These are phyloP conservation scores for Eucalyptus fibrosa DNA, from an alignment of 345 rosid genomes.

Conservation along the genomic window DNA sequence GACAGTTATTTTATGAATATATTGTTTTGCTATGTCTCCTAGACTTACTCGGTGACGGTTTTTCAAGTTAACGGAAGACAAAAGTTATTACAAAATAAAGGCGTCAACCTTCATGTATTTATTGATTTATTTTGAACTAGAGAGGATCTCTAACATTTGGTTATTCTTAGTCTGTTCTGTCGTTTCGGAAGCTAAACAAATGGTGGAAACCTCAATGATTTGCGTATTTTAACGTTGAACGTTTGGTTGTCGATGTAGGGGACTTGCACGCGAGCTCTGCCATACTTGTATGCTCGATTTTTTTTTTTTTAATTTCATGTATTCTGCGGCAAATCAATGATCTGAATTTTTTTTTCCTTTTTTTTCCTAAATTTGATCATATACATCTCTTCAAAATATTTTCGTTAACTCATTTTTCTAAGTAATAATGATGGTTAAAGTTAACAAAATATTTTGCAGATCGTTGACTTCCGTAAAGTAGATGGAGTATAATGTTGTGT, in stretches of 20 bases:
- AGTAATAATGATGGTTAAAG: too few species aligned
- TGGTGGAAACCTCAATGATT: not conserved
- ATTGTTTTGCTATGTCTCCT: not conserved
- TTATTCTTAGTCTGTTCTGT: not conserved
- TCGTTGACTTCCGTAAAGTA: fast-evolving
- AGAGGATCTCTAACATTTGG: not conserved
- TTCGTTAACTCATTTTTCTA: too few species aligned
- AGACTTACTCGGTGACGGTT: not conserved
- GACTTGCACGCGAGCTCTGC: not conserved
- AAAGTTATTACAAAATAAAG: not conserved
- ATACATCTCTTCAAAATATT: too few species aligned
- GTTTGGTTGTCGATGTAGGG: not conserved
- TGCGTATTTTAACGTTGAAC: too few species aligned
- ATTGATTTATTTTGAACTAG: not conserved
- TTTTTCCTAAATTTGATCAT: too few species aligned
- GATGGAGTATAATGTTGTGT: too few species aligned
- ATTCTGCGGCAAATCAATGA: too few species aligned
- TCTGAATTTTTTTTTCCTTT: fast-evolving
- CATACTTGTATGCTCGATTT: too few species aligned
- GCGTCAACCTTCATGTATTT: not conserved
- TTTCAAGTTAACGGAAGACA: not conserved
- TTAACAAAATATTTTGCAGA: too few species aligned
- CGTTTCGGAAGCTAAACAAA: not conserved
- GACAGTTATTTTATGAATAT: not conserved
- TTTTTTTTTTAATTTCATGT: too few species aligned